Evolutionary conservation across 192 early-diverging fungal genomes (phyloP), one percentile per base, ranked within the genome.

Genomic region (Phlyctochytrium arcticum): DNA sequence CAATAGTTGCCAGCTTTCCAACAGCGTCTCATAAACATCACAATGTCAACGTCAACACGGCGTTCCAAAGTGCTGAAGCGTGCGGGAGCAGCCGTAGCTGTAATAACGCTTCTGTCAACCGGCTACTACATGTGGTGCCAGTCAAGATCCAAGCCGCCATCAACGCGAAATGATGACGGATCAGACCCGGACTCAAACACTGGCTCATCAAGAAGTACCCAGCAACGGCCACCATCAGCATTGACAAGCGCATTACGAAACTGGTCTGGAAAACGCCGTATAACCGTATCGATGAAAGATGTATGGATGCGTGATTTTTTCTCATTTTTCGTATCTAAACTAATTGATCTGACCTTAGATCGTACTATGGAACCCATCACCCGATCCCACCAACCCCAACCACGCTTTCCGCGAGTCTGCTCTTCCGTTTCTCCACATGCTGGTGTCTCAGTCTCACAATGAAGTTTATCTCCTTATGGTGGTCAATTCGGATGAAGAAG

Each of bases 361-460:
- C 15, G 74, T 90, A 36, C 65, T 92, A 35, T 90, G 90, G 88
- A 90, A 90, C 61, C 87, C 88, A n/a, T 87, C 86, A 3, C 75
- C 81, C 7, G 85, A 87, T 63, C 83, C 87, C 5, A 66, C 74
- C 39, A 68, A 67, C 21, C 87, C 88, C 31, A 92, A 82, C 48
- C 80, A 84, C 65, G 90, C 85, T n/a, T 92, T 90, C 73, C 65
- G 75, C 30, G 85, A 87, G 51, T 74, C 76, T 27, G 75, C 76
- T 3, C 67, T 83, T 19, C 65, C 79, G 5, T 75, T 87, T 36
- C 70, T 92, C 4, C 72, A 71, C 4, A 62, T 67, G 31, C 74
- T 91, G 2, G 39, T 72, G 24, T 48, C 39, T 19, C 17, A 21
- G 3, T 17, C 31, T 24, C 12, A 15, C n/a, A 24, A 57, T 15